Conservation (phyloP, 2,329 filamentous ascomycete species). For the Trichoderma polysporum region DNA sequence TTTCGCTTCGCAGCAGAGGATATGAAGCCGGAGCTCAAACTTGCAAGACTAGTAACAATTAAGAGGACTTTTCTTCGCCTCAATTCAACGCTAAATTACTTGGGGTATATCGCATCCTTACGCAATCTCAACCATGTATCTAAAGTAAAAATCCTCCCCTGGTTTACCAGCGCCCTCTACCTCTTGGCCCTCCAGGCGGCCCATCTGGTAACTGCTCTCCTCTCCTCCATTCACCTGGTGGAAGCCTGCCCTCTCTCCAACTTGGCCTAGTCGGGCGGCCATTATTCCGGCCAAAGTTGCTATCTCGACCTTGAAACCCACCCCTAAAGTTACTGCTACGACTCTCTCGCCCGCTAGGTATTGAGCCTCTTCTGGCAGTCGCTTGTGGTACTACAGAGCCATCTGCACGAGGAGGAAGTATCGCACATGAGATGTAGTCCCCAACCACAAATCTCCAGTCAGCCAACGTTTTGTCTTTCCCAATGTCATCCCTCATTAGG, state of each 20-base stretch:
- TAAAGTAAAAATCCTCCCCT: background rate
- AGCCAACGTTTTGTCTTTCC: slow-evolving; percentile 69
- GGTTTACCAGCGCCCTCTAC: slow-evolving; percentile 33
- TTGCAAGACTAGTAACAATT: background rate
- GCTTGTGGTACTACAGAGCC: slow-evolving; percentile 70
- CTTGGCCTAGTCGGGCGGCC: slow-evolving; percentile 40
- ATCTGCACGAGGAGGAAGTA: slow-evolving; percentile 72
- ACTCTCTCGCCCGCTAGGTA: slow-evolving; percentile 25
- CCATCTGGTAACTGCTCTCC: slow-evolving; percentile 62
- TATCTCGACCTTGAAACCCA: slow-evolving; percentile 29
- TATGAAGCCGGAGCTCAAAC: background rate
- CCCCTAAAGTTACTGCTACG: slow-evolving; percentile 28
- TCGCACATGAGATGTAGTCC: slow-evolving; percentile 81
- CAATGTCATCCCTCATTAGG: slow-evolving; percentile 46
- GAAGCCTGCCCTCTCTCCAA: slow-evolving; percentile 40
- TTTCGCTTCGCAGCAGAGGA: background rate
- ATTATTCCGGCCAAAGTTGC: slow-evolving; percentile 35
- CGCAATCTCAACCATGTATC: background rate
- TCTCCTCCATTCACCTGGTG: slow-evolving; percentile 64
- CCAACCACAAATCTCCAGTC: slow-evolving; percentile 84
- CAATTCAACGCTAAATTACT: slow-evolving; percentile 2
- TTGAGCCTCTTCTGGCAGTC: slow-evolving; percentile 31
- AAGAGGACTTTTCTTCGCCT: background rate
- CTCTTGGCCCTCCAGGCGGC: slow-evolving; percentile 33
- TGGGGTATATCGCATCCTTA: slow-evolving; percentile 32